Evolutionary conservation across 1,284 basidiomycete genomes (phyloP).

Genomic region (Sutorius eximius): DNA sequence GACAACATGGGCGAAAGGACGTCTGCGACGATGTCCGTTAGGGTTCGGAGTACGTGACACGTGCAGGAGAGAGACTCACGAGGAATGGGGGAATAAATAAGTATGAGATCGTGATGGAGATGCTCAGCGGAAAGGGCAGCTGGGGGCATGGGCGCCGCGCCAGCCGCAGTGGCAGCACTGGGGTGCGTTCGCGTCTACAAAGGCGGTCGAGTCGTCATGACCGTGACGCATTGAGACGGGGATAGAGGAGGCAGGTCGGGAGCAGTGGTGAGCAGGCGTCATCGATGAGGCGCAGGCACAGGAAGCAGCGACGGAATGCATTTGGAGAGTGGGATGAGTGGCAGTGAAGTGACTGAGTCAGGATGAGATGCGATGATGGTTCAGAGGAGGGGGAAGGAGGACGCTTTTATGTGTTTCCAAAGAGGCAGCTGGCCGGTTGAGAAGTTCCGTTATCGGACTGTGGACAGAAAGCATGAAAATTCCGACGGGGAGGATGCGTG

Average conservation of each 20-base stretch:
- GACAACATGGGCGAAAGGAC: slow-evolving; percentile 29
- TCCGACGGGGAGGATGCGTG: slow-evolving; percentile 38
- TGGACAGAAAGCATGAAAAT: slow-evolving; percentile 38
- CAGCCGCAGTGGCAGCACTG: slow-evolving; percentile 77
- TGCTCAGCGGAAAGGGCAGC: slow-evolving; percentile 58
- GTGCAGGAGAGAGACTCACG: slow-evolving; percentile 19
- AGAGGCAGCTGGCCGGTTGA: slow-evolving; percentile 30
- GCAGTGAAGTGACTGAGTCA: not conserved
- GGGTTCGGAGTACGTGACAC: not conserved
- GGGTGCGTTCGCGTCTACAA: slow-evolving; percentile 48
- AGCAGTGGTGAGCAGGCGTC: slow-evolving; percentile 9
- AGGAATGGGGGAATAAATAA: slow-evolving; percentile 29
- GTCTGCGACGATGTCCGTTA: slow-evolving; percentile 13
- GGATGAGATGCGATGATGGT: slow-evolving; percentile 1
- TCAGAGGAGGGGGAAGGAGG: not conserved
- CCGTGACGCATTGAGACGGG: slow-evolving; percentile 23
- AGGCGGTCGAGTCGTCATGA: slow-evolving; percentile 19
- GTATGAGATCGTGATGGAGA: slow-evolving; percentile 13
- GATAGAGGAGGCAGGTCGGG: slow-evolving; percentile 15
- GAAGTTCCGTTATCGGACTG: slow-evolving; percentile 39
- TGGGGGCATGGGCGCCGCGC: slow-evolving; percentile 64
- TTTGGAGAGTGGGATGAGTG: slow-evolving; percentile 4
- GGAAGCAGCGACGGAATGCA: slow-evolving; percentile 26
- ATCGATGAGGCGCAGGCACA: slow-evolving; percentile 14
- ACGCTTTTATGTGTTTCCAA: slow-evolving; percentile 34